These are phyloP conservation scores for Trametes punicea DNA, from an alignment of 768 basidiomycete species.

Conservation along the genomic window DNA sequence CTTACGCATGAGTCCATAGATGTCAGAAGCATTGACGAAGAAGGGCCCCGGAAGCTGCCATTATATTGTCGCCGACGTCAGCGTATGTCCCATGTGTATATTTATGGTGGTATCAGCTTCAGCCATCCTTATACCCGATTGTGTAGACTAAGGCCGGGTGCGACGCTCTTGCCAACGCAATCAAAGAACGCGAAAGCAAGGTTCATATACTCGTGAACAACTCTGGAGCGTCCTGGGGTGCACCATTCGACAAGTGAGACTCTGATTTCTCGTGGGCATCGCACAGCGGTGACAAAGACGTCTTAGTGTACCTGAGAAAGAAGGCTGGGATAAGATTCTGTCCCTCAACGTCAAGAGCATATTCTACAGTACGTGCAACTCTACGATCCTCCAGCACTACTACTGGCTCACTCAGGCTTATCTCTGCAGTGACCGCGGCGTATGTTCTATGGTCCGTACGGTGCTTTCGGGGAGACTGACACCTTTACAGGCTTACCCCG, in stretches of 20 bases:
- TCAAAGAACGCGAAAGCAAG: slow-evolving; percentile 66
- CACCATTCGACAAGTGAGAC: slow-evolving; percentile 53
- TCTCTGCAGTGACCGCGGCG: slow-evolving; percentile 50
- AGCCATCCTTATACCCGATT: background rate
- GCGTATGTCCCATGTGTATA: slow-evolving; percentile 42
- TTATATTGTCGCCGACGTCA: slow-evolving; percentile 73
- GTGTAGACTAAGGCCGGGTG: slow-evolving; percentile 73
- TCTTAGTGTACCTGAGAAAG: slow-evolving; percentile 62
- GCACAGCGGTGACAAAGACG: background rate
- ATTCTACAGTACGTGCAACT: slow-evolving; percentile 61
- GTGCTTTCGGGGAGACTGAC: slow-evolving; percentile 1
- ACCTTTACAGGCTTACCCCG: slow-evolving; percentile 47
- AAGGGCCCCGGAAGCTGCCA: slow-evolving; percentile 57
- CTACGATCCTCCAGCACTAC: background rate
- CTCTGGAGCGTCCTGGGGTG: slow-evolving; percentile 78
- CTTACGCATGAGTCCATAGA: slow-evolving; percentile 14
- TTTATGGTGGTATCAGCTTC: background rate
- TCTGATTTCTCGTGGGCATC: background rate
- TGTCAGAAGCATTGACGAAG: slow-evolving; percentile 54
- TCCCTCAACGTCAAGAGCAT: slow-evolving; percentile 82
- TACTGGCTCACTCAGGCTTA: background rate
- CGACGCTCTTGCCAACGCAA: slow-evolving; percentile 62
- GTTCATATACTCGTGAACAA: slow-evolving; percentile 85
- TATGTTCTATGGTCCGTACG: slow-evolving; percentile 28
- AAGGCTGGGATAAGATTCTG: slow-evolving; percentile 84